Evolutionary conservation across 768 basidiomycete genomes (phyloP).

Genomic region (Russula emetica): DNA sequence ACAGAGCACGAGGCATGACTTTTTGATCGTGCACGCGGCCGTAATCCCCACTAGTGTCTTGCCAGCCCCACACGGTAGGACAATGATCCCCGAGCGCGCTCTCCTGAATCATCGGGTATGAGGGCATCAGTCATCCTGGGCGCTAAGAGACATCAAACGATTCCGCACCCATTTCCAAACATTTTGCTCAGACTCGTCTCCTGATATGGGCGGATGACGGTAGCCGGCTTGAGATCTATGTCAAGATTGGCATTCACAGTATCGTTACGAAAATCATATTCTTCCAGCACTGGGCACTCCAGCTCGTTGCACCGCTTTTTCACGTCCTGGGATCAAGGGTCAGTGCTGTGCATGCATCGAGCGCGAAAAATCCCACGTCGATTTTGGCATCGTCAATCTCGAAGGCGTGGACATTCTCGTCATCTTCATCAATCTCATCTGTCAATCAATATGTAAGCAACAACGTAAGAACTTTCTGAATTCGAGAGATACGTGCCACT

Average conservation of each 20-base stretch:
- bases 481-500: slow-evolving; percentile 48
- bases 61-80: slow-evolving; percentile 96
- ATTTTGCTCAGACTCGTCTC: slow-evolving; percentile 98
- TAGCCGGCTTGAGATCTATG: slow-evolving; percentile 97
- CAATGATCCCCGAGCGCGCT: slow-evolving; percentile 96
- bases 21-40: slow-evolving; percentile 98
- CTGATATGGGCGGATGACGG: slow-evolving; percentile 96
- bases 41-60: slow-evolving; percentile 99
- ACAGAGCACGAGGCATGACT: slow-evolving; percentile 94
- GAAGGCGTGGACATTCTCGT: slow-evolving; percentile 95
- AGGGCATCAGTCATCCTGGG: slow-evolving; percentile 22
- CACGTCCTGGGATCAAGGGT: slow-evolving; percentile 59
- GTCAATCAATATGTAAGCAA: slow-evolving; percentile 16
- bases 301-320: slow-evolving; percentile 96
- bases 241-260: slow-evolving; percentile 94
- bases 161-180: slow-evolving; percentile 92
- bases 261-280: slow-evolving; percentile 98
- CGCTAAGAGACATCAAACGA: slow-evolving; percentile 5
- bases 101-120: slow-evolving; percentile 51
- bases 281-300: slow-evolving; percentile 97
- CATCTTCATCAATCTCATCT: slow-evolving; percentile 98
- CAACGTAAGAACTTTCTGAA: background rate
- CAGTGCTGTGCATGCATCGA: background rate
- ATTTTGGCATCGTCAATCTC: slow-evolving; percentile 93
- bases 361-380: slow-evolving; percentile 53